These are phyloP conservation scores for Fusarium sp. DNA, from an alignment of 2,329 filamentous ascomycete species.

Conservation along the genomic window DNA sequence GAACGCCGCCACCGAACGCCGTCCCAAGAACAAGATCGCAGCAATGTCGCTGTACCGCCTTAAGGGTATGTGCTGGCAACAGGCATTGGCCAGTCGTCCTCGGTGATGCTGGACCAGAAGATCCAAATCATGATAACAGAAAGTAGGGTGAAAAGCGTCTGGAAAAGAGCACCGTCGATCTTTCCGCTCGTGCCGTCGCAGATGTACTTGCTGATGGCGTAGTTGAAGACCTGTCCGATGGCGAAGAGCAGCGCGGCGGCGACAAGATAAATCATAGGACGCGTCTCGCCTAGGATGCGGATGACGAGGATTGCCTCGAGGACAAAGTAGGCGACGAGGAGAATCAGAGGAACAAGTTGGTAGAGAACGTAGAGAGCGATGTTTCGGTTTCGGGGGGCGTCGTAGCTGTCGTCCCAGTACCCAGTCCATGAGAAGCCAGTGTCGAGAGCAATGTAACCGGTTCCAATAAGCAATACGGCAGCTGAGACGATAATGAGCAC, in stretches of 20 bases:
- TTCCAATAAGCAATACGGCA: slow-evolving; percentile 81
- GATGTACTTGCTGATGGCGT: slow-evolving; percentile 89
- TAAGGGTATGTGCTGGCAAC: slow-evolving; percentile 56
- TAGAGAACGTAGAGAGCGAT: slow-evolving; percentile 95
- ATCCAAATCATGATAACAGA: slow-evolving; percentile 87
- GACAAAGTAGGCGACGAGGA: slow-evolving; percentile 87
- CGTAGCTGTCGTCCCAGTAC: slow-evolving; percentile 73
- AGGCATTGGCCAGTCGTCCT: slow-evolving; percentile 91
- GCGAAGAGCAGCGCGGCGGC: slow-evolving; percentile 84
- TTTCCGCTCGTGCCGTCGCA: slow-evolving; percentile 84
- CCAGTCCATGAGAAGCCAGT: slow-evolving; percentile 88
- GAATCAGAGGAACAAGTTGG: slow-evolving; percentile 87
- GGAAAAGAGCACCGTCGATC: slow-evolving; percentile 92
- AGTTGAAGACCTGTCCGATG: slow-evolving; percentile 95
- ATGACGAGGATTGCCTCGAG: slow-evolving; percentile 87
- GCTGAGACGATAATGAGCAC: slow-evolving; percentile 79
- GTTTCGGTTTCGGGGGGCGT: slow-evolving; percentile 77
- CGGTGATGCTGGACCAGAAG: slow-evolving; percentile 99
- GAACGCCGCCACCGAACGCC: slow-evolving; percentile 45
- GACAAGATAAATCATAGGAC: slow-evolving; percentile 90
- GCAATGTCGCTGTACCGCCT: slow-evolving; percentile 16
- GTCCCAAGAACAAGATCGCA: slow-evolving; percentile 32
- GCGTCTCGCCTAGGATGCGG: slow-evolving; percentile 84
- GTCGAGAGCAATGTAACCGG: slow-evolving; percentile 94
- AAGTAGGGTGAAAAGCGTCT: slow-evolving; percentile 90